Percentiles rank a stretch among this genome's conserved stretches.
Evolutionary conservation across 805 yeast genomes (phyloP).

Genomic region (Cyberlindnera lachancei): DNA sequence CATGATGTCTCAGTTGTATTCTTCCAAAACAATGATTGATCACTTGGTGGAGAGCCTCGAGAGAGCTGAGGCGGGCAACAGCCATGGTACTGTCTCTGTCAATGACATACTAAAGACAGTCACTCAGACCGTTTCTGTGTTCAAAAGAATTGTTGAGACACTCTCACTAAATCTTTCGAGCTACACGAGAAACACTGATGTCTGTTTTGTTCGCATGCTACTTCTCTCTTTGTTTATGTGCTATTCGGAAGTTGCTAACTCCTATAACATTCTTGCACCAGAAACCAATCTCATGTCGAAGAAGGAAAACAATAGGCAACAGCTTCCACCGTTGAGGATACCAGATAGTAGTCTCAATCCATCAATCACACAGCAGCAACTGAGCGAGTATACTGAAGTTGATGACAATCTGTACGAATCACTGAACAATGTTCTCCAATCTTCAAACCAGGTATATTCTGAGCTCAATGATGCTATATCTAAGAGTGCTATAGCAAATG

Average conservation of each 20-base stretch:
- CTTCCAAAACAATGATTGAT: constrained; percentile 49
- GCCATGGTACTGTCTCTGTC: constrained; percentile 6
- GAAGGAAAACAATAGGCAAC: constrained; percentile 2
- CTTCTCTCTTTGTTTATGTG: constrained; percentile 55
- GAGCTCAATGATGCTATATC: constrained; percentile 65
- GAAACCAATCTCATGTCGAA: background rate
- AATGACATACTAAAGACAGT: constrained; percentile 12
- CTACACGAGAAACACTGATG: constrained; percentile 51
- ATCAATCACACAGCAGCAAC: constrained; percentile 17
- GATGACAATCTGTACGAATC: constrained; percentile 65
- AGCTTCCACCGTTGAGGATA: constrained; percentile 21
- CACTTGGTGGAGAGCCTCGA: constrained; percentile 51
- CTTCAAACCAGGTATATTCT: constrained; percentile 72
- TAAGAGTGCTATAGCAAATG: constrained; percentile 51
- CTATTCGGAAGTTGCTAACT: constrained; percentile 60
- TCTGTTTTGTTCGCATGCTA: constrained; percentile 57
- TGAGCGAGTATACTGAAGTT: constrained; percentile 37
- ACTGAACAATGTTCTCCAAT: constrained; percentile 50
- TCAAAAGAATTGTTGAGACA: constrained; percentile 42
- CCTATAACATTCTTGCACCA: constrained; percentile 38
- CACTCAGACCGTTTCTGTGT: constrained; percentile 26
- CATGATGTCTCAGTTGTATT: constrained; percentile 42
- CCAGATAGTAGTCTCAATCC: constrained; percentile 13
- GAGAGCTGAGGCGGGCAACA: constrained; percentile 29
- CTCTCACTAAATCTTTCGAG: constrained; percentile 40